Base-by-base conservation (phyloP, 495 filamentous ascomycete genomes). In the Chaetomium fimeti region DNA sequence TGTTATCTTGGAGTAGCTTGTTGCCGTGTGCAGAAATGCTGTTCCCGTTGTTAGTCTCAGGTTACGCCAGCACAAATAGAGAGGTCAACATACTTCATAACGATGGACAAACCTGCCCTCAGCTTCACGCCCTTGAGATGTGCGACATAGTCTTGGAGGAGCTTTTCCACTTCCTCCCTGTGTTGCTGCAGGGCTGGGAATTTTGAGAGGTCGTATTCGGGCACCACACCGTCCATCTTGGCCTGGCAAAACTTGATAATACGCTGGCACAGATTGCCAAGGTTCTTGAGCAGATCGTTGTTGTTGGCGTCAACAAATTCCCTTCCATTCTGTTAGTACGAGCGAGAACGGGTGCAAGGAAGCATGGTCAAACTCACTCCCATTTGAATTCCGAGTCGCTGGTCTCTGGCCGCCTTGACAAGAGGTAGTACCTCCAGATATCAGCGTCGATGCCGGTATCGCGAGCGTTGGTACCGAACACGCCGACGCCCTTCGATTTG, bases 261-360 rank as follows among this genome's bases (percentile, higher is more conserved):
- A 27, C 93, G 90, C 76, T 96, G 94, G 72, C 93, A 91, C 63
- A 97, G 90, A 79, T 98, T 97, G 55, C 93, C 93, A 11, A 97
- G 83, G 69, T 96, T 97, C 57, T 89, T 89, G 2, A 98, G 84
- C 9, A 98, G 82, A 71, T 93, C 90, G 70, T 87, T 91, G 79
- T 98, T 98, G 84, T 97, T 98, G 66, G 83, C 82, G 11, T 85
- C 84, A 51, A 93, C 87, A 75, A 98, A 97, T 22, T 86, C 81
- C 62, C 83, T 84, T 43, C 32, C 57, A 48, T 6, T 47, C 25
- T 38, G 49, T 48, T 22, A 42, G 8, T 32, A 2, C 16, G 18
- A n/a, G 9, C 8, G 1, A 38, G 0, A 29, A 29, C 4, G 27
- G 5, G 27, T 22, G 9, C 7, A 11, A 6, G 7, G 18, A 18